Percentiles rank a stretch among this genome's conserved stretches.
Conservation (phyloP, 2,329 filamentous ascomycete genomes). For the Phyllosticta citrichinensis region DNA sequence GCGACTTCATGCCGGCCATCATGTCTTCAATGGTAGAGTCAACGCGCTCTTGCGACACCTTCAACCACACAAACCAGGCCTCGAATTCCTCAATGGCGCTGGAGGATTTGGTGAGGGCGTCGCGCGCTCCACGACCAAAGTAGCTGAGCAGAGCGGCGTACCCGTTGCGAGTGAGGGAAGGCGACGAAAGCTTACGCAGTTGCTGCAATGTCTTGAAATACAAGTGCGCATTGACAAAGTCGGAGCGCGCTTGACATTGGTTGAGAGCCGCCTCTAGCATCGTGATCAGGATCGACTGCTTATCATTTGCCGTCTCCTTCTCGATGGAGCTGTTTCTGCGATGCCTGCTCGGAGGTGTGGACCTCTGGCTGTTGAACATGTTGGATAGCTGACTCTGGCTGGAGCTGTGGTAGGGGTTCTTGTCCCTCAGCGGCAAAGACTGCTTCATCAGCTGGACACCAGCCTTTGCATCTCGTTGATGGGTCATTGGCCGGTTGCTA, state of each 20-base stretch:
- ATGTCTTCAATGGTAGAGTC: constrained; percentile 65
- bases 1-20: constrained; percentile 60
- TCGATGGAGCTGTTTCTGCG: constrained; percentile 28
- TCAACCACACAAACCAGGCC: constrained; percentile 73
- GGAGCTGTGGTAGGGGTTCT: constrained; percentile 38
- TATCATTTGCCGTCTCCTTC: constrained; percentile 27
- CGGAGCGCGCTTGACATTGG: constrained; percentile 66
- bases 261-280: constrained; percentile 70
- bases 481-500: constrained; percentile 55
- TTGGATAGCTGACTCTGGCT: constrained; percentile 28
- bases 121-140: constrained; percentile 60
- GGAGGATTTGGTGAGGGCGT: constrained; percentile 58
- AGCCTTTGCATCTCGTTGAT: constrained; percentile 24
- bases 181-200: constrained; percentile 52
- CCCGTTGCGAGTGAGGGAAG: constrained; percentile 54
- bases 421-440: constrained; percentile 31
- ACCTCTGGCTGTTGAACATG: constrained; percentile 28
- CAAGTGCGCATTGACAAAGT: constrained; percentile 73
- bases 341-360: constrained; percentile 20
- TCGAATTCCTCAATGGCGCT: constrained; percentile 69
- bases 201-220: constrained; percentile 78
- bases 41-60: constrained; percentile 69
- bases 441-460: background rate
- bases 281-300: constrained; percentile 46
- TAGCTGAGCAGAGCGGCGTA: constrained; percentile 64